A percentile compares a stretch with the other conserved stretches of the same genome.
Conservation (phyloP, 2,329 filamentous ascomycete genomes). For the Claviceps cyperi region DNA sequence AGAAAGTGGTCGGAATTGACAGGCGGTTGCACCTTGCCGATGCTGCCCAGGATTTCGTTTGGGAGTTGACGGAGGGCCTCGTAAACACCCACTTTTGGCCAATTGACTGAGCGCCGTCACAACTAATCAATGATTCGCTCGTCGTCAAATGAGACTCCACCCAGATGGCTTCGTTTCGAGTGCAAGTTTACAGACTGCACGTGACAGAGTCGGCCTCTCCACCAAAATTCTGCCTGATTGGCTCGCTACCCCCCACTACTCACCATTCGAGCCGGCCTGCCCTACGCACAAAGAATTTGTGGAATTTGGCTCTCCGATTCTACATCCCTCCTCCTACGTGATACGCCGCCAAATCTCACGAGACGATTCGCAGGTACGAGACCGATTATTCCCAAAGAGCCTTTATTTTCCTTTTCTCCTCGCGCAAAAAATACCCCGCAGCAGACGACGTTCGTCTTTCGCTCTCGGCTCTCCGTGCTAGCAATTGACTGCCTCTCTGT, state of each 20-base stretch:
- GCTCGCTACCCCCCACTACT: constrained; percentile 19
- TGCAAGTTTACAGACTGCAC: constrained; percentile 10
- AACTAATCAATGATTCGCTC: constrained; percentile 2
- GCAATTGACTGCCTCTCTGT: background rate
- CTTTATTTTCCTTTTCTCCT: background rate
- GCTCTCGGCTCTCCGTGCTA: background rate
- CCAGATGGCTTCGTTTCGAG: background rate
- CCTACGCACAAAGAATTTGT: constrained; percentile 30
- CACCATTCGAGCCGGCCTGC: constrained; percentile 24
- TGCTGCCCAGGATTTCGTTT: background rate
- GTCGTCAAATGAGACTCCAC: background rate
- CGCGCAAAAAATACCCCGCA: background rate
- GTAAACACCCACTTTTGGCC: constrained; percentile 1
- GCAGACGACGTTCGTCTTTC: background rate
- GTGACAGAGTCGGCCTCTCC: constrained; percentile 10
- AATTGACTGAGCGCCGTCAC: background rate
- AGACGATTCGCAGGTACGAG: constrained; percentile 30
- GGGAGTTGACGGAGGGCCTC: background rate
- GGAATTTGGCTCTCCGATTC: constrained; percentile 23
- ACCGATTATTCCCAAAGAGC: constrained; percentile 10
- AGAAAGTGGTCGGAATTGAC: too few relatives aligned
- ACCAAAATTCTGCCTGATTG: constrained; percentile 16
- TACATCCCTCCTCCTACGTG: constrained; percentile 18
- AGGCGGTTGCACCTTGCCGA: background rate
- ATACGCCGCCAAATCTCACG: constrained; percentile 23